Conservation (phyloP, 257 asterid genomes). For the Phtheirospermum japonicum region DNA sequence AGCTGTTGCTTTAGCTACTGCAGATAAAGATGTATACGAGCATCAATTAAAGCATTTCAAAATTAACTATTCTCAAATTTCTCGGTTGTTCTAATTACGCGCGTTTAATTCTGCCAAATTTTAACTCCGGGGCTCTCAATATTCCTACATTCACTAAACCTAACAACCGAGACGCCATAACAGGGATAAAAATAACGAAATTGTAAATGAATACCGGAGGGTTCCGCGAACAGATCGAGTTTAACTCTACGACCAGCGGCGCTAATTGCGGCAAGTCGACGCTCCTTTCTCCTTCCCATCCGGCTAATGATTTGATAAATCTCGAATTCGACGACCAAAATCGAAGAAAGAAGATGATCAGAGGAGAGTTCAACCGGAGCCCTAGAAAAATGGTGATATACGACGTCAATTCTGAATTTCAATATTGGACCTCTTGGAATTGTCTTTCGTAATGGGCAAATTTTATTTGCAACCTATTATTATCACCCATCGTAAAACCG, state of each 20-base stretch:
- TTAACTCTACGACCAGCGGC: constrained; percentile 81
- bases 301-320: constrained; percentile 3
- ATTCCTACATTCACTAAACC: constrained; percentile 15
- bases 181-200: not conserved
- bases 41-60: not conserved
- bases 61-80: not conserved
- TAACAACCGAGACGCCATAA: not conserved
- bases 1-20: constrained; percentile 4
- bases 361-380: not conserved
- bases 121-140: not conserved
- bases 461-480: too few species aligned
- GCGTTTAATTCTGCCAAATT: not conserved
- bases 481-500: too few species aligned
- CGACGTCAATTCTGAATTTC: not conserved
- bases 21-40: not conserved
- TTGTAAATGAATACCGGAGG: constrained; percentile 55
- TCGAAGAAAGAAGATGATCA: constrained; percentile 9
- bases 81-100: too few species aligned
- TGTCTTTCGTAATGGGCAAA: too few species aligned
- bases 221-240: constrained; percentile 93
- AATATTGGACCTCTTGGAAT: not conserved
- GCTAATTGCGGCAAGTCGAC: constrained; percentile 67
- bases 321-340: constrained; percentile 19
- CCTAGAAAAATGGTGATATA: not conserved
- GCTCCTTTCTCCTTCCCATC: constrained; percentile 98